phyloP scores from a whole-genome alignment of 331 rosid genomes.

The Pyrus hybrid region DNA sequence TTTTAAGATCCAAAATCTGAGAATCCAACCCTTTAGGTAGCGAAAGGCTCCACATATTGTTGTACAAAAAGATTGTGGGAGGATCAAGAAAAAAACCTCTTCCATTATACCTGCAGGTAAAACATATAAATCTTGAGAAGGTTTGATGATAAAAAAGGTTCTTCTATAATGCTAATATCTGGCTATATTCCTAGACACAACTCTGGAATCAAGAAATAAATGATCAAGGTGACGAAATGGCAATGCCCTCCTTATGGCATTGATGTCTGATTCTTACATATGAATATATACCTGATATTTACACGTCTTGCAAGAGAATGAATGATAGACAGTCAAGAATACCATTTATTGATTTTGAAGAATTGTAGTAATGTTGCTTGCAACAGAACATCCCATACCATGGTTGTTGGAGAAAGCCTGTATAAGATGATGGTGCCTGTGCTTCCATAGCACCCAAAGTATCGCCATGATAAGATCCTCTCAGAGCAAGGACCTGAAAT shows the following conservation, averaged over 20 bases:
- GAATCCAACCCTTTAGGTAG: conserved; percentile 55
- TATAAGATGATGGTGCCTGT: conserved; percentile 90
- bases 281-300: not conserved
- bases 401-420: conserved; percentile 96
- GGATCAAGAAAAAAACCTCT: conserved; percentile 92
- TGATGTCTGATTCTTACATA: not conserved
- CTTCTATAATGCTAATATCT: not conserved
- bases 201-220: not conserved
- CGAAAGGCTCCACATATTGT: conserved; percentile 60
- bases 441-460: conserved; percentile 99
- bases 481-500: conserved; percentile 82
- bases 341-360: too few species aligned
- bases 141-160: not conserved
- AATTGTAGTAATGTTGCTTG: too few species aligned
- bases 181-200: not conserved
- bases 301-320: not conserved
- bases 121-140: conserved; percentile 15
- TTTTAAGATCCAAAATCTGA: conserved; percentile 22
- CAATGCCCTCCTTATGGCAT: not conserved
- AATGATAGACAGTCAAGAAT: too few species aligned
- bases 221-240: not conserved
- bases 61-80: conserved; percentile 70
- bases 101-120: conserved; percentile 76
- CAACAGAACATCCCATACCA: conserved; percentile 15
- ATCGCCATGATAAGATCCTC: conserved; percentile 92